Evolutionary conservation across 2,329 filamentous ascomycete species (phyloP), one percentile per base, ranked within the genome.

Genomic region (Claviceps sp.): DNA sequence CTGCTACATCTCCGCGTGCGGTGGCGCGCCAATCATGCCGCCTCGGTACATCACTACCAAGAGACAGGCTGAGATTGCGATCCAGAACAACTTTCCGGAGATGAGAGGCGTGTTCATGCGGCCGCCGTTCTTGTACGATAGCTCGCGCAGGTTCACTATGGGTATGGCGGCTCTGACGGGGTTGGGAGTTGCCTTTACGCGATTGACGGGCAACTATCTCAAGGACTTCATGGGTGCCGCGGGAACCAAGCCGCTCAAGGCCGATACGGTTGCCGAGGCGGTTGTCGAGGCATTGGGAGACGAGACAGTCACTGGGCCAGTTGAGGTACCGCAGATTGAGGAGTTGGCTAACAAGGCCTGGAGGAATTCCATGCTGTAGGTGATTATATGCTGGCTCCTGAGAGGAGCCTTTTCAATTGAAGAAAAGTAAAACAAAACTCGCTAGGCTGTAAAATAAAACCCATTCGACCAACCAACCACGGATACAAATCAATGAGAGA

Each of bases 21-120:
- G 77, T 1, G 91, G 89, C 3, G 87, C 89, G 1, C 90, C 91
- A 0, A 77, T 95, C 37, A 74, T 98, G 55, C 93, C 93, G 0
- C 70, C 75, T 8, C 77, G 93, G 60, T 98, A 98, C 68, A 88
- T 98, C 61, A 79, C 76, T 40, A 96, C 91, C 14, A 98, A 98
- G 71, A 75, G 93, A 56, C 87, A 95, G 65, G 93, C 93, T 7
- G 93, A 98, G 70, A 77, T 74, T 53, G 77, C 81, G 26, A 88
- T 96, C 60, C 71, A 82, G 36, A 77, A 75, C 51, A 78, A 80
- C 57, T 89, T 95, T 60, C 85, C 87, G 0, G 66, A 73, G 26
- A 81, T 94, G 77, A 79, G 93, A 20, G 82, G 78, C 56, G 72
- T 97, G 54, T 97, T 96, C 66, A 70, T 95, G 51, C 78, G 93